phyloP scores from a whole-genome alignment of 2,329 filamentous ascomycete genomes.

The Aphanocladium album region DNA sequence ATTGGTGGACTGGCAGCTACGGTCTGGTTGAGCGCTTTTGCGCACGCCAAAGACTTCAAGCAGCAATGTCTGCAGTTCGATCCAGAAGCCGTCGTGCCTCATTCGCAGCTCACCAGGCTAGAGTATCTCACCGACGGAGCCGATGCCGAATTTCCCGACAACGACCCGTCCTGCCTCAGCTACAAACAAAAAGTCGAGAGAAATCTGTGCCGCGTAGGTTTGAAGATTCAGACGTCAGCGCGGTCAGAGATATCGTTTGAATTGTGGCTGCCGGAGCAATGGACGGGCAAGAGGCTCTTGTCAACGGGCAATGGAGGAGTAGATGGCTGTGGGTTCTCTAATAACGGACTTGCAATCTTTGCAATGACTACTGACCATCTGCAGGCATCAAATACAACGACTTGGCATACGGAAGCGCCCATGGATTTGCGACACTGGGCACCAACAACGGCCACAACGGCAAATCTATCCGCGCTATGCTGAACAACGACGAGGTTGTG shows the following conservation, averaged over 20 bases:
- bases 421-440: constrained; percentile 43
- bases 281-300: constrained; percentile 39
- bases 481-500: constrained; percentile 32
- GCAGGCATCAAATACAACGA: constrained; percentile 40
- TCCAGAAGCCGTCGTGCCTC: not conserved
- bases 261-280: constrained; percentile 42
- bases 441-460: constrained; percentile 49
- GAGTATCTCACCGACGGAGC: constrained; percentile 12
- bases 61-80: not conserved
- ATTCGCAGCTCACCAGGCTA: not conserved
- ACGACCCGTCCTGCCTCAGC: constrained; percentile 32
- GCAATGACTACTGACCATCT: not conserved
- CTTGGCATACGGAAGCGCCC: constrained; percentile 37
- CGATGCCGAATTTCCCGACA: constrained; percentile 27
- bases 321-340: constrained; percentile 32
- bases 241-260: constrained; percentile 41
- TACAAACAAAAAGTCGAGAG: constrained; percentile 18
- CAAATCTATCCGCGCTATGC: constrained; percentile 26
- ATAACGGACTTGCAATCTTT: no score
- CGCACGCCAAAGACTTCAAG: not conserved
- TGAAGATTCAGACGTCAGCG: constrained; percentile 24
- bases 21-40: not conserved
- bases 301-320: constrained; percentile 46
- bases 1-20: not conserved
- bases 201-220: constrained; percentile 18